These are phyloP conservation scores for Mallotus nudiflorus DNA, from an alignment of 345 rosid genomes.

Conservation along the genomic window DNA sequence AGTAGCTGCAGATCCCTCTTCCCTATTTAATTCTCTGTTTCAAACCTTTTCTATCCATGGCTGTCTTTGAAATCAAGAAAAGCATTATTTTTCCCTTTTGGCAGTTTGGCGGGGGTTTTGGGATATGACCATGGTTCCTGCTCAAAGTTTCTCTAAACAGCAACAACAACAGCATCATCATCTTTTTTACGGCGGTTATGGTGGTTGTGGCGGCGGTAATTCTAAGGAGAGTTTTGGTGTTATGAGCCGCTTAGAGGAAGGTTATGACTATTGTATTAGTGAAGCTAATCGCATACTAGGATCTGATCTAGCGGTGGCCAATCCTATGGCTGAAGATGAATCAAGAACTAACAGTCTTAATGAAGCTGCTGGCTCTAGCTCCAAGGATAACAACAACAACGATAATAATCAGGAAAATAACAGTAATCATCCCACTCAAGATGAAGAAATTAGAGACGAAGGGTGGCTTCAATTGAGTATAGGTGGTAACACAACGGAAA, in stretches of 20 bases:
- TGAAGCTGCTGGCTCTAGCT: conserved; percentile 53
- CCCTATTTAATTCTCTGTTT: conserved; percentile 30
- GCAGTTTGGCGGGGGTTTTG: conserved; percentile 41
- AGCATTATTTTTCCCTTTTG: conserved; percentile 7
- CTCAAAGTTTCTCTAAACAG: conserved; percentile 41
- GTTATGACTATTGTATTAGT: conserved; percentile 39
- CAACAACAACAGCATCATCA: conserved; percentile 16
- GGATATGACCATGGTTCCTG: conserved; percentile 73
- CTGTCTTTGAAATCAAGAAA: conserved; percentile 27
- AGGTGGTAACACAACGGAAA: conserved; percentile 41
- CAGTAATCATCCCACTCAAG: conserved; percentile 17
- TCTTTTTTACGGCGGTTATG: conserved; percentile 37
- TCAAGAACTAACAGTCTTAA: conserved; percentile 63
- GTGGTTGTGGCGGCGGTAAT: conserved; percentile 20
- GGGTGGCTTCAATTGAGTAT: conserved; percentile 84
- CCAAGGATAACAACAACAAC: conserved; percentile 43
- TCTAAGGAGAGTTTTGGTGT: conserved; percentile 22
- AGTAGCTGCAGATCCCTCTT: conserved; percentile 28
- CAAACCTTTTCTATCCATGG: conserved; percentile 43
- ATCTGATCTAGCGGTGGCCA: conserved; percentile 43
- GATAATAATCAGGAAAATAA: not conserved
- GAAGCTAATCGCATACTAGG: conserved; percentile 40
- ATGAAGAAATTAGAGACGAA: conserved; percentile 38
- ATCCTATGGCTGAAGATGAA: conserved; percentile 79
- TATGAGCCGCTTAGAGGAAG: conserved; percentile 56